These are phyloP conservation scores for Talaromyces borbonicus DNA, from an alignment of 495 filamentous ascomycete genomes.

Conservation along the genomic window DNA sequence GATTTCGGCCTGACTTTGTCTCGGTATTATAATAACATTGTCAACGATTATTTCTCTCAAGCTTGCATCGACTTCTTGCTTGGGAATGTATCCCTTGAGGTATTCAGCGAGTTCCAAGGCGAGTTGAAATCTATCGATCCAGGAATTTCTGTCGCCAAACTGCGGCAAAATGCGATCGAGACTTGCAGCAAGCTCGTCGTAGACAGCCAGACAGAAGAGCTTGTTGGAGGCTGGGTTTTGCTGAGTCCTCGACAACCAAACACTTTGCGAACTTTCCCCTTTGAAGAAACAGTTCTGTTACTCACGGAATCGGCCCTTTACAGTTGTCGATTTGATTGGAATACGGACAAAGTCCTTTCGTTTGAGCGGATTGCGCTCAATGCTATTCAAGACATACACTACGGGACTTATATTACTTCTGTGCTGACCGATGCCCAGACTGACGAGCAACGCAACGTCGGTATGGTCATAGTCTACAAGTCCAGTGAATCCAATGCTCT, in stretches of 20 bases:
- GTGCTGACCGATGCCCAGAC: slow-evolving; percentile 63
- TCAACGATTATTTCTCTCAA: slow-evolving; percentile 94
- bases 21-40: slow-evolving; percentile 60
- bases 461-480: slow-evolving; percentile 67
- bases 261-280: slow-evolving; percentile 53
- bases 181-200: slow-evolving; percentile 74
- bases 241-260: slow-evolving; percentile 57
- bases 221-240: slow-evolving; percentile 78
- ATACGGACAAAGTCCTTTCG: slow-evolving; percentile 77
- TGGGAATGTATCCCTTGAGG: slow-evolving; percentile 68
- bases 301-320: slow-evolving; percentile 81
- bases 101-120: slow-evolving; percentile 86
- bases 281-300: slow-evolving; percentile 78
- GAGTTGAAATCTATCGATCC: slow-evolving; percentile 83
- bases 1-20: slow-evolving; percentile 84
- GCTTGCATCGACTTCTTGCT: slow-evolving; percentile 90
- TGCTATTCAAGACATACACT: slow-evolving; percentile 56
- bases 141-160: slow-evolving; percentile 68
- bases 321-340: slow-evolving; percentile 84
- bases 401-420: slow-evolving; percentile 83
- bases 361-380: slow-evolving; percentile 80
- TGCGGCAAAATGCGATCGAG: slow-evolving; percentile 84
- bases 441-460: slow-evolving; percentile 72
- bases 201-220: slow-evolving; percentile 69
- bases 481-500: slow-evolving; percentile 54